Conservation (phyloP, 768 basidiomycete species). For the Leccinum ochraceum region DNA sequence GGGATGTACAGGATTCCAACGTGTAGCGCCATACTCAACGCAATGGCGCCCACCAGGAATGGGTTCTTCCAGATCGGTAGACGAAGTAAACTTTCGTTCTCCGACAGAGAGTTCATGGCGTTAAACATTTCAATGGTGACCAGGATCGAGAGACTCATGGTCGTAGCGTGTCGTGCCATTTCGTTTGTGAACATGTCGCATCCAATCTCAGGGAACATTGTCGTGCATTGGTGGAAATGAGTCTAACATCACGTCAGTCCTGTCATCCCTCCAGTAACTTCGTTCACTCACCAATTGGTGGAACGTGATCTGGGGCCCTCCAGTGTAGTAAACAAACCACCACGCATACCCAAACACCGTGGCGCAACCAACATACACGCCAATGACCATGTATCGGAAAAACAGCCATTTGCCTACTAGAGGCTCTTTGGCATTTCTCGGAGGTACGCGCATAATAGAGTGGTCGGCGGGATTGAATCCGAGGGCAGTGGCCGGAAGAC, state of each 20-base stretch:
- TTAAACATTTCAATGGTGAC: conserved; percentile 98
- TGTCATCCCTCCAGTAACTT: not conserved
- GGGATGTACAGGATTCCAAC: conserved; percentile 96
- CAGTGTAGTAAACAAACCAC: conserved; percentile 95
- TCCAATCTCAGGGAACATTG: conserved; percentile 84
- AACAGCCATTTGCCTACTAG: conserved; percentile 93
- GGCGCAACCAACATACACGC: conserved; percentile 90
- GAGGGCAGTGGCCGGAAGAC: conserved; percentile 93
- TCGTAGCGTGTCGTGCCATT: conserved; percentile 86
- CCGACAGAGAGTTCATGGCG: conserved; percentile 96
- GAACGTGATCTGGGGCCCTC: conserved; percentile 92
- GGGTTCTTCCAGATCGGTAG: conserved; percentile 95
- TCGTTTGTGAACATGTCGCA: conserved; percentile 94
- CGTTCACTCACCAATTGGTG: conserved; percentile 78
- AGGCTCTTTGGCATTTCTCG: conserved; percentile 86
- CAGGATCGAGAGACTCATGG: conserved; percentile 94
- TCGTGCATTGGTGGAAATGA: conserved; percentile 91
- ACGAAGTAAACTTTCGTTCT: conserved; percentile 89
- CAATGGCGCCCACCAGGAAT: conserved; percentile 86
- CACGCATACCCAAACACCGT: conserved; percentile 98
- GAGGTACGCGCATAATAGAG: conserved; percentile 94
- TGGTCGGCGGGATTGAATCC: conserved; percentile 98
- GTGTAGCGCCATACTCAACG: conserved; percentile 90
- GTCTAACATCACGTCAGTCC: conserved; percentile 52
- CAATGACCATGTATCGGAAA: conserved; percentile 93